Conservation (phyloP, 2,329 filamentous ascomycete species). For the Aspergillus arachidicola region DNA sequence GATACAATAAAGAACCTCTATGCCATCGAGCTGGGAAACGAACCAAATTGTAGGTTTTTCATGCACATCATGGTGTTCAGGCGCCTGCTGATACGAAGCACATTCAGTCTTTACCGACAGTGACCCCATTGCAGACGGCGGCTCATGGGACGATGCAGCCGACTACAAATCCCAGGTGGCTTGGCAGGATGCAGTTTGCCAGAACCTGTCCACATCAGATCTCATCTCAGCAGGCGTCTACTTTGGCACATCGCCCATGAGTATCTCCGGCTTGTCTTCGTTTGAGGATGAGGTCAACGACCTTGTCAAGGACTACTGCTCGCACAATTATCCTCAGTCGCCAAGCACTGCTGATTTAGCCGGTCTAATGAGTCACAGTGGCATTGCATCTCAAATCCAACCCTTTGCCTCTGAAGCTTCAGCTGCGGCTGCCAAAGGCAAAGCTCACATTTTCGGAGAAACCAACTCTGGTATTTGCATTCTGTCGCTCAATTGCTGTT, state of each 20-base stretch:
- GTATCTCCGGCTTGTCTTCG: constrained; percentile 38
- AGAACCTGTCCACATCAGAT: constrained; percentile 28
- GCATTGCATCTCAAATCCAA: constrained; percentile 44
- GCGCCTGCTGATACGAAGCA: not conserved
- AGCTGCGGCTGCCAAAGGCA: constrained; percentile 42
- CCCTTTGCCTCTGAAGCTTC: constrained; percentile 46
- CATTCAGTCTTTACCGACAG: constrained; percentile 26
- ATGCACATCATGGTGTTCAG: too few species aligned
- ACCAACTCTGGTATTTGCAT: constrained; percentile 50
- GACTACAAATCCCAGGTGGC: constrained; percentile 36
- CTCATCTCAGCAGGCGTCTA: constrained; percentile 41
- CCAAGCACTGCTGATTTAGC: constrained; percentile 41
- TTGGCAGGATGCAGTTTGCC: constrained; percentile 38
- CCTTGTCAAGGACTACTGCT: constrained; percentile 48
- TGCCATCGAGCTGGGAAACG: constrained; percentile 61
- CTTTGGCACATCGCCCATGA: constrained; percentile 39
- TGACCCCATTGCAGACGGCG: constrained; percentile 30
- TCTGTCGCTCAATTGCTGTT: not conserved
- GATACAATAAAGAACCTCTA: constrained; percentile 52
- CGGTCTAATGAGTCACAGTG: constrained; percentile 50
- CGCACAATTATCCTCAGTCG: constrained; percentile 54
- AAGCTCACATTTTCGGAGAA: constrained; percentile 54
- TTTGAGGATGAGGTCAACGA: constrained; percentile 40
- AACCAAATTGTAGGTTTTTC: constrained; percentile 54
- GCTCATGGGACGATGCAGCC: constrained; percentile 33